phyloP scores from a whole-genome alignment of 257 asterid genomes.

The Paraleonurus japonicus region DNA sequence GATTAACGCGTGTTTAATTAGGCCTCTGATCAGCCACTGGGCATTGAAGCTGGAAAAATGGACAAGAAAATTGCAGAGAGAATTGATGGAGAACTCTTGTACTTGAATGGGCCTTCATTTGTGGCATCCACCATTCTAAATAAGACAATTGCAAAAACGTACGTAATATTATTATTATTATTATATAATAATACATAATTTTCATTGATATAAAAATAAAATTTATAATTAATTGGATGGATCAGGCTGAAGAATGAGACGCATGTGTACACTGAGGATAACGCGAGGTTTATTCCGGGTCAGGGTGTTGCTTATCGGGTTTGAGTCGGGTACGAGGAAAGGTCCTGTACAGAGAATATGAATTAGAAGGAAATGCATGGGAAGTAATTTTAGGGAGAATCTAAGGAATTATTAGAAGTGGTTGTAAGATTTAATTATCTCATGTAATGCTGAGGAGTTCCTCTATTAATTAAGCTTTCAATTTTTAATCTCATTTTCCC shows the following conservation, averaged over 20 bases:
- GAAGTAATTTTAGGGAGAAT: background rate
- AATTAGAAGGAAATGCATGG: background rate
- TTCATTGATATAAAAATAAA: too few species aligned
- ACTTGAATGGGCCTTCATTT: constrained; percentile 83
- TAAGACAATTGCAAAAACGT: constrained; percentile 89
- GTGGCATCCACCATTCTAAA: constrained; percentile 87
- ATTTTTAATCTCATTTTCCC: background rate
- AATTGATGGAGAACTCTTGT: constrained; percentile 78
- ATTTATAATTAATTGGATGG: too few species aligned
- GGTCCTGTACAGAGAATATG: constrained; percentile 32
- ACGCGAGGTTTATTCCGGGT: constrained; percentile 93
- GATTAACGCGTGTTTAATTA: constrained; percentile 18
- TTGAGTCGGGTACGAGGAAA: constrained; percentile 29
- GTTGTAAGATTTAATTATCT: constrained; percentile 33
- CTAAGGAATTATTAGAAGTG: constrained; percentile 30
- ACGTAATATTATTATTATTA: too few species aligned
- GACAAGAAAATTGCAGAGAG: constrained; percentile 86
- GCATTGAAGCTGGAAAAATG: constrained; percentile 74
- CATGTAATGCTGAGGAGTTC: constrained; percentile 39
- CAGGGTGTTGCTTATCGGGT: constrained; percentile 74
- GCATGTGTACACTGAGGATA: constrained; percentile 91
- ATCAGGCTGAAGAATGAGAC: constrained; percentile 88
- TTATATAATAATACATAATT: too few species aligned
- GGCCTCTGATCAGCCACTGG: constrained; percentile 90
- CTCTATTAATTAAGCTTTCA: constrained; percentile 26